phyloP scores from a whole-genome alignment of 2,329 filamentous ascomycete genomes.

The Nothophoma quercina region DNA sequence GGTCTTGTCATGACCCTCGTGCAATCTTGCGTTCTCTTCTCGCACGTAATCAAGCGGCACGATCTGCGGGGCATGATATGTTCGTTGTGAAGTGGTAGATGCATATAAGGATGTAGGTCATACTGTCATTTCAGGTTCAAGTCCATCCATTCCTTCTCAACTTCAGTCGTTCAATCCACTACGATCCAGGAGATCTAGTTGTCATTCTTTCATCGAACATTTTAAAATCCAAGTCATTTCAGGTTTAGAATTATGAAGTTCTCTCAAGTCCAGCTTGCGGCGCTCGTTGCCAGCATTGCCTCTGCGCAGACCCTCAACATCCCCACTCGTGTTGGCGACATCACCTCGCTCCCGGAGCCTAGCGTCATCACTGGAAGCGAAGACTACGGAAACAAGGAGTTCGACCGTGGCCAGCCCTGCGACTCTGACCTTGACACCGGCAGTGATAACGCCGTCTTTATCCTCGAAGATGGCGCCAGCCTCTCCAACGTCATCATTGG shows the following conservation, averaged over 20 bases:
- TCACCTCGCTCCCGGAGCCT: slow-evolving; percentile 38
- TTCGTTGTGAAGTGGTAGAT: background rate
- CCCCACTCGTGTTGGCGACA: slow-evolving; percentile 37
- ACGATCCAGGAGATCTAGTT: slow-evolving; percentile 11
- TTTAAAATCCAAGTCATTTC: no score
- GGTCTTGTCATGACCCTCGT: slow-evolving; percentile 1
- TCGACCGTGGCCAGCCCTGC: slow-evolving; percentile 31
- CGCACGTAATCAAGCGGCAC: background rate
- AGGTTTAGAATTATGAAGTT: slow-evolving; percentile 38
- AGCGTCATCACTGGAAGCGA: slow-evolving; percentile 30
- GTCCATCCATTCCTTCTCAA: background rate
- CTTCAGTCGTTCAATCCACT: background rate
- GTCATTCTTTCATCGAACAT: slow-evolving; percentile 2
- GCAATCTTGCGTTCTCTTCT: slow-evolving; percentile 1
- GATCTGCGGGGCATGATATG: background rate
- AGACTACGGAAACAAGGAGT: slow-evolving; percentile 32
- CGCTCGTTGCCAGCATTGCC: slow-evolving; percentile 33
- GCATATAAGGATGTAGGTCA: background rate
- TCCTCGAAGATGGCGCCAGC: slow-evolving; percentile 58
- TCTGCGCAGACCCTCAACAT: slow-evolving; percentile 45
- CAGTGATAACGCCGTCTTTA: slow-evolving; percentile 56
- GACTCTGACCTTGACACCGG: slow-evolving; percentile 35
- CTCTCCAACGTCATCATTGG: slow-evolving; percentile 64
- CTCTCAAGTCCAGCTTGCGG: slow-evolving; percentile 27
- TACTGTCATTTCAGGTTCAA: background rate